Evolutionary conservation across 495 filamentous ascomycete genomes (phyloP).

Genomic region (Lophium mytilinum): DNA sequence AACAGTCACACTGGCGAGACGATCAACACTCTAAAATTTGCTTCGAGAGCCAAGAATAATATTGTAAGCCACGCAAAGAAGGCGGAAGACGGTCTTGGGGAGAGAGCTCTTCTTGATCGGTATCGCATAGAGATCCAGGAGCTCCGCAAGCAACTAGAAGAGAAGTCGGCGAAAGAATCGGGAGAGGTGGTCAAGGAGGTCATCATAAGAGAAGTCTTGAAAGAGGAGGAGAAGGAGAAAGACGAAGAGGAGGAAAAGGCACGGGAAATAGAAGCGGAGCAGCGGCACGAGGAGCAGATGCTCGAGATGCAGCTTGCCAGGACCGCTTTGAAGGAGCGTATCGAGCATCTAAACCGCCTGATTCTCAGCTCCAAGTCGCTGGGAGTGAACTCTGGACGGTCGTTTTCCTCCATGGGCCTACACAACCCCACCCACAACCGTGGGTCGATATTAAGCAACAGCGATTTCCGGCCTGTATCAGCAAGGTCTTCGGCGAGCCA

Average conservation of each 20-base stretch:
- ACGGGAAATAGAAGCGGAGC: conserved; percentile 66
- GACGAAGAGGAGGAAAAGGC: conserved; percentile 58
- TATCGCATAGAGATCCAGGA: conserved; percentile 92
- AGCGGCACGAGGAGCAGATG: conserved; percentile 92
- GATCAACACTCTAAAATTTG: conserved; percentile 93
- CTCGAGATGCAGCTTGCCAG: conserved; percentile 95
- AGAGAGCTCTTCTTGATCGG: conserved; percentile 79
- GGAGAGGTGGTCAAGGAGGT: conserved; percentile 43
- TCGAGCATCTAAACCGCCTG: conserved; percentile 92
- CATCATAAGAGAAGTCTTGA: conserved; percentile 10
- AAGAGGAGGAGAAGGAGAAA: conserved; percentile 54
- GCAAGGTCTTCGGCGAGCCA: conserved; percentile 54
- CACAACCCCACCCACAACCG: conserved; percentile 58
- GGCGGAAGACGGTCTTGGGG: conserved; percentile 85
- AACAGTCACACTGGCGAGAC: conserved; percentile 75
- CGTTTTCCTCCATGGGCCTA: conserved; percentile 63
- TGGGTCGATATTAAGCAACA: conserved; percentile 45
- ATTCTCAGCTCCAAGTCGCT: conserved; percentile 93
- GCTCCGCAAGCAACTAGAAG: conserved; percentile 71
- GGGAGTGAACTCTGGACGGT: conserved; percentile 74
- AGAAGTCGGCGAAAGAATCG: conserved; percentile 54
- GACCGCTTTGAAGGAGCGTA: conserved; percentile 91
- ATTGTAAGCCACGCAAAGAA: conserved; percentile 96
- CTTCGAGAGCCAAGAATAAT: conserved; percentile 91
- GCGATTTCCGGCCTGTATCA: conserved; percentile 44